Percentiles rank a stretch among this genome's conserved stretches.
These are phyloP conservation scores for Aphelidium insulamus DNA, from an alignment of 371 early-diverging fungal species.

Conservation along the genomic window DNA sequence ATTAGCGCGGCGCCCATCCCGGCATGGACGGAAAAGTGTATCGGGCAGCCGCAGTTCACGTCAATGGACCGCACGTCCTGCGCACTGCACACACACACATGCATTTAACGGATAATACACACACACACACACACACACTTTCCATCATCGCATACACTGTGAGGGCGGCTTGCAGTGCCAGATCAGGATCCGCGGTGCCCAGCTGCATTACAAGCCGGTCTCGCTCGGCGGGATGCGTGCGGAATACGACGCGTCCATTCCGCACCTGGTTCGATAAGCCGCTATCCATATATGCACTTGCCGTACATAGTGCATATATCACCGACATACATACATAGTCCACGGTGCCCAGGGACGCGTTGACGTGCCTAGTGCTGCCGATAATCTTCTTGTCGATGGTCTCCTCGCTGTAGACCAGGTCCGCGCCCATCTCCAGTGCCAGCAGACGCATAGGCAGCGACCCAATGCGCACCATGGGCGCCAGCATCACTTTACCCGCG, in stretches of 20 bases:
- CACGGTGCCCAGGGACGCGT: conserved; percentile 45
- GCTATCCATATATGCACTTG: no score
- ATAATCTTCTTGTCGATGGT: conserved; percentile 68
- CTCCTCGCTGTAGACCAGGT: conserved; percentile 79
- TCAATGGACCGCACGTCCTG: conserved; percentile 74
- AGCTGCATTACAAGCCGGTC: conserved; percentile 44
- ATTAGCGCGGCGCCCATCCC: conserved; percentile 91
- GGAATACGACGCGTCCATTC: conserved; percentile 25
- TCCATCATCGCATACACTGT: conserved; percentile 24
- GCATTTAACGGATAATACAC: not conserved
- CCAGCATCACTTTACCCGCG: conserved; percentile 52
- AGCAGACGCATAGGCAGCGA: conserved; percentile 67
- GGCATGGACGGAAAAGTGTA: conserved; percentile 71
- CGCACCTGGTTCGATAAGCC: no score
- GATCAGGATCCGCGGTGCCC: conserved; percentile 60
- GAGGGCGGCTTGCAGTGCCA: conserved; percentile 67
- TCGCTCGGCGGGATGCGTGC: conserved; percentile 38
- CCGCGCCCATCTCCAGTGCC: conserved; percentile 70
- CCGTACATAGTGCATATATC: no score
- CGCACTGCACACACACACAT: conserved; percentile 16
- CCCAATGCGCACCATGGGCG: conserved; percentile 84
- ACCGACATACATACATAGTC: no score
- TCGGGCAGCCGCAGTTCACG: conserved; percentile 94
- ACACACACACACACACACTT: not conserved
- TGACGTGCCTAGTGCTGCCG: conserved; percentile 44